Evolutionary conservation across 2,329 filamentous ascomycete species (phyloP), one percentile per base, ranked within the genome.

Genomic region (Alternaria arbusti): DNA sequence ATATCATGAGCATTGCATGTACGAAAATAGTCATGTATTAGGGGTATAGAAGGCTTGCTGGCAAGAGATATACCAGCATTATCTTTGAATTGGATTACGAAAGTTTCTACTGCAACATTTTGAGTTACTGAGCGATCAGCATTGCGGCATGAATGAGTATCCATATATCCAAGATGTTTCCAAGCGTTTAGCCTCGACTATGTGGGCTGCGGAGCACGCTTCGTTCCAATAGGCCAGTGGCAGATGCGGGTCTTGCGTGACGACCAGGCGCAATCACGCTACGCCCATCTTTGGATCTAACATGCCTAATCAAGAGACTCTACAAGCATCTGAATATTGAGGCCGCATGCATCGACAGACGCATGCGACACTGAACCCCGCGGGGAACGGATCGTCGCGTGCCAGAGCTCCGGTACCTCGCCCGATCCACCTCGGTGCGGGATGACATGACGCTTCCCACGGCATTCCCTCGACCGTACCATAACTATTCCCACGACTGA

Each of bases 21-120:
- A 60, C 51, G 55, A 65, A 56, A 68, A 47, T 61, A 51, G 7
- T 22, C 40, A 56, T 61, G 30, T 50, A 51, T 64, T 28, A 28
- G 50, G 57, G 52, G 44, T 57, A 51, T 59, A 30, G 25, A 45
- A 30, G 23, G 57, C 59, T 67, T 69, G 66, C 66, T 65, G 66
- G 66, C 61, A 57, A 68, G 63, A 40, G n/a, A 61, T 54, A 63
- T 57, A 63, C 60, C 60, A 55, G 56, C 49, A 49, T 50, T 23
- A 17, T 50, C 46, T 49, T 54, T 28, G 44, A 55, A 49, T 55
- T 50, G 45, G 49, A 63, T 59, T 51, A 59, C 36, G 49, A 54
- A 22, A 46, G 30, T 40, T 22, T 40, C 20, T 23, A 40, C 30
- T 36, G 32, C 49, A 3, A 6, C 20, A 5, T 3, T 28, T 23